Percentiles rank a stretch among this genome's conserved stretches.
phyloP scores from a whole-genome alignment of 208 protist species.

The Leptomonas seymouri region DNA sequence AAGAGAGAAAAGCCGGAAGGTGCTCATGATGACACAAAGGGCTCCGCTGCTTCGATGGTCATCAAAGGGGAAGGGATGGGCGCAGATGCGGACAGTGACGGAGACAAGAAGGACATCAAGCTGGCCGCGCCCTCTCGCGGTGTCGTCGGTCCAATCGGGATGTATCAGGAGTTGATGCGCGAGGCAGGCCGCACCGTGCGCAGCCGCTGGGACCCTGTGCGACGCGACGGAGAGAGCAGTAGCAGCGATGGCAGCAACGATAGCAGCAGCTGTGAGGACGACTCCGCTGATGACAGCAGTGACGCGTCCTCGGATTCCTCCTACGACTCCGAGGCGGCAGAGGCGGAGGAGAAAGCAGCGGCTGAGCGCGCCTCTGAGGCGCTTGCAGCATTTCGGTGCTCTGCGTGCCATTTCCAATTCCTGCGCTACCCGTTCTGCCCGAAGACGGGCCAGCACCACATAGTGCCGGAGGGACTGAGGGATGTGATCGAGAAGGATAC shows the following conservation, averaged over 20 bases:
- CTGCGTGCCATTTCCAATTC: constrained; percentile 74
- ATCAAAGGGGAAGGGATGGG: constrained; percentile 16
- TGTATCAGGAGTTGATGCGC: constrained; percentile 91
- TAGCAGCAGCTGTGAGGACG: constrained; percentile 24
- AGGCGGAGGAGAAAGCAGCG: constrained; percentile 36
- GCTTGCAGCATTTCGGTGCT: constrained; percentile 58
- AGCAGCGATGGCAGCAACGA: constrained; percentile 20
- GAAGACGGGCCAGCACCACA: constrained; percentile 85
- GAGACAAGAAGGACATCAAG: constrained; percentile 25
- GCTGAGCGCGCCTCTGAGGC: constrained; percentile 31
- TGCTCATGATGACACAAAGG: not conserved
- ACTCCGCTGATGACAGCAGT: constrained; percentile 21
- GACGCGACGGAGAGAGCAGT: constrained; percentile 22
- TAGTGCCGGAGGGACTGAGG: constrained; percentile 60
- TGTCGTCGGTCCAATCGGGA: constrained; percentile 81
- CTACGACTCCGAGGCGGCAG: constrained; percentile 38
- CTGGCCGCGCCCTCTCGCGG: constrained; percentile 23
- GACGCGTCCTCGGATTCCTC: constrained; percentile 14
- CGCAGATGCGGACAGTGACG: constrained; percentile 13
- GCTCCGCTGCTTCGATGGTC: not conserved
- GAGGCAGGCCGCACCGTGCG: constrained; percentile 85
- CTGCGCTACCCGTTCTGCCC: constrained; percentile 87
- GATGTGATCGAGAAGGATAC: constrained; percentile 80
- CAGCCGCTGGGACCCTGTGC: constrained; percentile 76
- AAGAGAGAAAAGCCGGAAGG: constrained; percentile 19